Percentiles rank a stretch among this genome's conserved stretches.
phyloP scores from a whole-genome alignment of 306 rosid genomes.

The Cicer cuneatum region DNA sequence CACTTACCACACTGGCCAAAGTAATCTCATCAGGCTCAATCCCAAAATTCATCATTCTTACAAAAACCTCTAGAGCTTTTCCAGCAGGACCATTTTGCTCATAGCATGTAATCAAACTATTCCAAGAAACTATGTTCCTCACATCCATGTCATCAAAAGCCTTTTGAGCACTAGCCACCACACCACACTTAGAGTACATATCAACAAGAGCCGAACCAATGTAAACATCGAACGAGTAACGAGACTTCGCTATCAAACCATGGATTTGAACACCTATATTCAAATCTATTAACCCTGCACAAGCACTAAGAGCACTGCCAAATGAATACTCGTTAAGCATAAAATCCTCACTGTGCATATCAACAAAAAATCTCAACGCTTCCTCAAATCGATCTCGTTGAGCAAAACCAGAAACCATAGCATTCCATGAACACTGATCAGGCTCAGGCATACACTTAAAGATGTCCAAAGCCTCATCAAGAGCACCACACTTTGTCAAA shows the following conservation, averaged over 20 bases:
- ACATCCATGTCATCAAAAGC: constrained; percentile 59
- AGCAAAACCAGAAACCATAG: constrained; percentile 56
- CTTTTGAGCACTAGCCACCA: constrained; percentile 55
- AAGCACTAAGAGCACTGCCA: constrained; percentile 63
- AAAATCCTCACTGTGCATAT: constrained; percentile 57
- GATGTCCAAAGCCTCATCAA: constrained; percentile 56
- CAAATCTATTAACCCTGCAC: constrained; percentile 58
- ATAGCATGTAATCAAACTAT: constrained; percentile 68
- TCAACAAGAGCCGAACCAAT: constrained; percentile 66
- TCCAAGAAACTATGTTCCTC: constrained; percentile 65
- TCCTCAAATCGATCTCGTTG: constrained; percentile 53
- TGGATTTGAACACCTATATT: constrained; percentile 62
- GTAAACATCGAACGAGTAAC: constrained; percentile 49
- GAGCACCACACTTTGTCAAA: constrained; percentile 45
- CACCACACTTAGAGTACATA: constrained; percentile 63
- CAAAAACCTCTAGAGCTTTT: constrained; percentile 58
- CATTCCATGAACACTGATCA: constrained; percentile 70
- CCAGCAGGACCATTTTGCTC: constrained; percentile 67
- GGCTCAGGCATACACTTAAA: constrained; percentile 55
- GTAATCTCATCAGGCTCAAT: constrained; percentile 63
- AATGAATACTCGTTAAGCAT: constrained; percentile 56
- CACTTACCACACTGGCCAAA: constrained; percentile 68
- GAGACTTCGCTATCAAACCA: constrained; percentile 51
- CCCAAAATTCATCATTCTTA: constrained; percentile 57
- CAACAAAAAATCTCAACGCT: constrained; percentile 52